Percentiles rank a stretch among this genome's conserved stretches.
These are phyloP conservation scores for Coniella lustricola DNA, from an alignment of 2,329 filamentous ascomycete genomes.

Conservation along the genomic window DNA sequence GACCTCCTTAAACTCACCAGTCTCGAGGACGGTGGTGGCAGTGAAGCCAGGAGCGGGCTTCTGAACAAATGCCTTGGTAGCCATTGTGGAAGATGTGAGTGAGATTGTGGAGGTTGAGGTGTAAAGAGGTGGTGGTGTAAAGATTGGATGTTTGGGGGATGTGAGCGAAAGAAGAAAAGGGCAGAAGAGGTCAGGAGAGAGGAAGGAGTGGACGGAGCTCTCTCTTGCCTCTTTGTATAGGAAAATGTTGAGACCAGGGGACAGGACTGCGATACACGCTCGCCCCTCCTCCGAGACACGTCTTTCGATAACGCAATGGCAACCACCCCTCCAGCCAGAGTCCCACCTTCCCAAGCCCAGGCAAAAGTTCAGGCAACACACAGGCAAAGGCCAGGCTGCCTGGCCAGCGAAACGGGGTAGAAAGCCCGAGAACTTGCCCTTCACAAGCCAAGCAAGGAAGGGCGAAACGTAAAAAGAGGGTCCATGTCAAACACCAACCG, in stretches of 20 bases:
- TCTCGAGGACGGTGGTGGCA: conserved; percentile 42
- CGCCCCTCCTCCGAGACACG: too few species aligned
- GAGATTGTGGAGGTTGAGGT: neutral
- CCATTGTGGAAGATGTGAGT: conserved; percentile 27
- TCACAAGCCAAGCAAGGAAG: too few species aligned
- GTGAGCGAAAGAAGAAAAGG: neutral
- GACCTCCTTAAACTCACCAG: conserved; percentile 41
- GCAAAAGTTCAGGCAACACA: too few species aligned
- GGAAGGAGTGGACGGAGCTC: neutral
- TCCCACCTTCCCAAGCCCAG: too few species aligned
- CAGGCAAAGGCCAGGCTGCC: too few species aligned
- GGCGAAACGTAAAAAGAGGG: too few species aligned
- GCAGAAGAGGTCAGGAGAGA: too few species aligned
- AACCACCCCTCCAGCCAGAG: too few species aligned
- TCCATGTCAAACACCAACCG: too few species aligned
- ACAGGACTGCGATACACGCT: neutral
- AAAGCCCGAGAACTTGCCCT: too few species aligned
- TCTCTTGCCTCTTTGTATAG: neutral
- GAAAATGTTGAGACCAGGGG: neutral
- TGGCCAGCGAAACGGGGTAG: too few species aligned
- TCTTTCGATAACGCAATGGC: too few species aligned
- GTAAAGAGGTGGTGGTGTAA: neutral
- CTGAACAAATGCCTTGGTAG: conserved; percentile 38
- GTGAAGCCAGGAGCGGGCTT: conserved; percentile 42
- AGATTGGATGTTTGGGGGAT: neutral